Percentiles rank a stretch among this genome's conserved stretches.
These are phyloP conservation scores for Brassica balearica DNA, from an alignment of 441 rosid genomes.

Conservation along the genomic window DNA sequence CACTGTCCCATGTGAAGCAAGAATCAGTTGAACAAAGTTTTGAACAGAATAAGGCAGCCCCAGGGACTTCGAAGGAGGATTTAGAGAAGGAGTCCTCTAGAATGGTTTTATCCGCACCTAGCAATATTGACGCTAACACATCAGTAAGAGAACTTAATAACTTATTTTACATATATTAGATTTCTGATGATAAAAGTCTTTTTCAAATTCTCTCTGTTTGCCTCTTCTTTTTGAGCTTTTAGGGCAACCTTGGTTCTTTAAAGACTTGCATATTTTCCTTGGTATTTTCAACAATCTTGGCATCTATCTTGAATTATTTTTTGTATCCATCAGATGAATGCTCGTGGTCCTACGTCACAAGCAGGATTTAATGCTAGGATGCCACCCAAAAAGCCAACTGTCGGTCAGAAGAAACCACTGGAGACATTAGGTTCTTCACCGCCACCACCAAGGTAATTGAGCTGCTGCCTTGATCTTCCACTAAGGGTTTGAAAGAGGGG, in stretches of 20 bases:
- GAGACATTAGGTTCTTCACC: slow-evolving; percentile 85
- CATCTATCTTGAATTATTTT: neutral
- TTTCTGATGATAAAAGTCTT: neutral
- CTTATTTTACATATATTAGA: neutral
- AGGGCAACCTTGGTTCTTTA: neutral
- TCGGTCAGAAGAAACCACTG: slow-evolving; percentile 91
- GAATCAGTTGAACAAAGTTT: slow-evolving; percentile 44
- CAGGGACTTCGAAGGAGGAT: slow-evolving; percentile 59
- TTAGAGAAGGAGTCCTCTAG: slow-evolving; percentile 61
- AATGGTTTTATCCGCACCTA: slow-evolving; percentile 19
- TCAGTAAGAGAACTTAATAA: slow-evolving; percentile 51
- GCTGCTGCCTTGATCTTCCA: slow-evolving; percentile 12
- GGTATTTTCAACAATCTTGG: neutral
- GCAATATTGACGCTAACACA: slow-evolving; percentile 51
- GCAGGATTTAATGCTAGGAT: slow-evolving; percentile 61
- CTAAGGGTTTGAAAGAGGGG: neutral
- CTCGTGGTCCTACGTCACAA: slow-evolving; percentile 57
- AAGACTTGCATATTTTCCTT: neutral
- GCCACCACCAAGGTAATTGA: slow-evolving; percentile 67
- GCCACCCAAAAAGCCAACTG: slow-evolving; percentile 65
- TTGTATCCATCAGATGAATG: slow-evolving; percentile 56
- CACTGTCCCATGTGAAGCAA: slow-evolving; percentile 63
- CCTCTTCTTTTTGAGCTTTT: slow-evolving; percentile 4
- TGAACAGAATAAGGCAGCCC: slow-evolving; percentile 56
- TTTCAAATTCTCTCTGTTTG: neutral